Percentiles rank a stretch among this genome's conserved stretches.
These are phyloP conservation scores for Heterobasidion annosum DNA, from an alignment of 1,284 basidiomycete species.

Conservation along the genomic window DNA sequence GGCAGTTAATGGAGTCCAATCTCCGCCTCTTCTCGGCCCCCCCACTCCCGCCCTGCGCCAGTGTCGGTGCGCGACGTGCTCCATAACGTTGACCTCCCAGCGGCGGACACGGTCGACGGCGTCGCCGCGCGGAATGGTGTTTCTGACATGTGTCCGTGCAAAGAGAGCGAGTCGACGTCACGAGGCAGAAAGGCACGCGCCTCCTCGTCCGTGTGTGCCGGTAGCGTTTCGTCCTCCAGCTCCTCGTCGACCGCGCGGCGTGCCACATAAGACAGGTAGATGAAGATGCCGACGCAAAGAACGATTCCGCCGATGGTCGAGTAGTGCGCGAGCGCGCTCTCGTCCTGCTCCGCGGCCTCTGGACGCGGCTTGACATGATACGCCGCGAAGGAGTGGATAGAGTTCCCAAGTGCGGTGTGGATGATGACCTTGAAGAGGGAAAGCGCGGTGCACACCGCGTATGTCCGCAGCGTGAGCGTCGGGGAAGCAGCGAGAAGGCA, in stretches of 20 bases:
- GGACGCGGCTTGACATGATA: slow-evolving; percentile 33
- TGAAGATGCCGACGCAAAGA: slow-evolving; percentile 67
- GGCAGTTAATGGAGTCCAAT: slow-evolving; percentile 1
- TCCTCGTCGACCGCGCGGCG: slow-evolving; percentile 76
- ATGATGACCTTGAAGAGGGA: slow-evolving; percentile 82
- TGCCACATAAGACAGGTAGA: slow-evolving; percentile 76
- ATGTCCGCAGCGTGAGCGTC: slow-evolving; percentile 74
- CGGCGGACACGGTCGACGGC: slow-evolving; percentile 3
- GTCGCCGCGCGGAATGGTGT: slow-evolving; percentile 25
- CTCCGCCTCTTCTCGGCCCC: slow-evolving; percentile 4
- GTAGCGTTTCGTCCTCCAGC: slow-evolving; percentile 34
- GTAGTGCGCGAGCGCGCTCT: slow-evolving; percentile 45
- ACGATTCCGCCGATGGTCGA: slow-evolving; percentile 64
- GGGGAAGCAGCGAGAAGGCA: slow-evolving; percentile 80
- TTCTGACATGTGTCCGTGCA: slow-evolving; percentile 22
- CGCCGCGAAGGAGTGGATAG: slow-evolving; percentile 75
- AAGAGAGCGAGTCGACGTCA: slow-evolving; percentile 21
- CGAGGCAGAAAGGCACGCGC: slow-evolving; percentile 25
- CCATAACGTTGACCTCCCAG: not conserved
- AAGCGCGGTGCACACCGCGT: slow-evolving; percentile 72
- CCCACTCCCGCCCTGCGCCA: not conserved
- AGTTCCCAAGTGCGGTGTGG: slow-evolving; percentile 75
- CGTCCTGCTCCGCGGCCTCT: slow-evolving; percentile 22
- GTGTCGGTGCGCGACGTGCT: not conserved
- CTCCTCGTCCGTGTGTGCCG: slow-evolving; percentile 25